Evolutionary conservation across 495 filamentous ascomycete genomes (phyloP).

Genomic region (Cercophora sp.): DNA sequence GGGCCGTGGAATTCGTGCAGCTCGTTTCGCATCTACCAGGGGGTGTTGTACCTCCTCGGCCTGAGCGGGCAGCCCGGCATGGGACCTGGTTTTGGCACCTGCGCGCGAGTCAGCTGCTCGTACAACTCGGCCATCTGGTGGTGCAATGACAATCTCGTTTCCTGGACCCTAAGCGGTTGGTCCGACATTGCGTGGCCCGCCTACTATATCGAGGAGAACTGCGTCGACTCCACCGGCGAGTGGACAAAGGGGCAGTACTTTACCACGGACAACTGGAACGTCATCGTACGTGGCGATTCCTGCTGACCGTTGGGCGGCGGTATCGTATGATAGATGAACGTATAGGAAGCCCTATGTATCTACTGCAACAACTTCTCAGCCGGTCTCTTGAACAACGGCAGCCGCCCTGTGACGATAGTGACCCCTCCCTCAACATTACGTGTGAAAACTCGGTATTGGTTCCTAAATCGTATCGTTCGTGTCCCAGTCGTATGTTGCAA

Average conservation of each 20-base stretch:
- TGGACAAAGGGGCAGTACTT: not conserved
- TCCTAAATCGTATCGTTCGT: too few relatives aligned
- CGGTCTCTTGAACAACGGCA: too few relatives aligned
- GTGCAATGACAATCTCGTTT: conserved; percentile 22
- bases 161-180: not conserved
- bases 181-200: not conserved
- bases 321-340: too few relatives aligned
- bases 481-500: too few relatives aligned
- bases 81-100: conserved; percentile 20
- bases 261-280: not conserved
- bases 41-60: conserved; percentile 19
- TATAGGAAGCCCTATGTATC: too few relatives aligned
- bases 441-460: too few relatives aligned
- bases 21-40: conserved; percentile 11
- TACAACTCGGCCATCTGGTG: conserved; percentile 24
- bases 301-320: too few relatives aligned
- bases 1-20: not conserved
- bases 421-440: too few relatives aligned
- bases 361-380: too few relatives aligned
- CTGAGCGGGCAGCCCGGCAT: conserved; percentile 14
- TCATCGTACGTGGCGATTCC: not conserved
- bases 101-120: conserved; percentile 22
- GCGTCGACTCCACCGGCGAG: not conserved
- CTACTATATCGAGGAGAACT: not conserved
- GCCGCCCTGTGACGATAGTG: too few relatives aligned